Evolutionary conservation across 2,329 filamentous ascomycete genomes (phyloP), one percentile per base, ranked within the genome.

Genomic region (Alternaria sp.): DNA sequence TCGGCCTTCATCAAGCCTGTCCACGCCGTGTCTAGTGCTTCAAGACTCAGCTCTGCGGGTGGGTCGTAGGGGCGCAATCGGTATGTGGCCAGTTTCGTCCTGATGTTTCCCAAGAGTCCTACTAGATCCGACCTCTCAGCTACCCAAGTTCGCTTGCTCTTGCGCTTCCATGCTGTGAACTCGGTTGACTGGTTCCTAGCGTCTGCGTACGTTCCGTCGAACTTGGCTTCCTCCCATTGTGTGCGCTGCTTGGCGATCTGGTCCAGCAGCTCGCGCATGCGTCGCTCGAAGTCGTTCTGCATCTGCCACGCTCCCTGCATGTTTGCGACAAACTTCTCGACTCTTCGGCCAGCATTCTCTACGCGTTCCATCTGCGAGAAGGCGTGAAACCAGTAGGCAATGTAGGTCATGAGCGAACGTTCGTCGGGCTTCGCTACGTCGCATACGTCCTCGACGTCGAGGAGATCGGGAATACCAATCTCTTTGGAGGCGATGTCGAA

Each of bases 271-370:
- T 88, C 91, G 57, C 87, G 87, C 91, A 98, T 96, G 60, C 95
- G 87, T 72, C 90, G 86, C 82, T 99, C 95, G 75, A 94, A 99
- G 29, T 90, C 91, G 74, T 92, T 96, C 79, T 99, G 93, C 95
- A 99, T 99, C 80, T 97, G 94, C 95, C 95, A 99, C 8, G 95
- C 94, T 23, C 95, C 95, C 75, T 97, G 93, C 95, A 99, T 98
- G 77, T 95, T 98, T 75, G 92, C 92, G 69, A 99, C 91, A 73
- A 99, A 99, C 79, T 99, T 99, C 81, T 99, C 95, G 5, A 99
- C 95, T 67, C 95, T 87, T 61, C 95, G 87, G 5, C 95, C 95
- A 4, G 95, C 95, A 75, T 99, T 99, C 79, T 99, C 95, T 8
- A 99, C 95, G 76, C 94, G 91, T 80, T 99, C 95, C 89, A 99